Evolutionary conservation across 345 rosid genomes (phyloP).

Genomic region (Gossypium stocksii): DNA sequence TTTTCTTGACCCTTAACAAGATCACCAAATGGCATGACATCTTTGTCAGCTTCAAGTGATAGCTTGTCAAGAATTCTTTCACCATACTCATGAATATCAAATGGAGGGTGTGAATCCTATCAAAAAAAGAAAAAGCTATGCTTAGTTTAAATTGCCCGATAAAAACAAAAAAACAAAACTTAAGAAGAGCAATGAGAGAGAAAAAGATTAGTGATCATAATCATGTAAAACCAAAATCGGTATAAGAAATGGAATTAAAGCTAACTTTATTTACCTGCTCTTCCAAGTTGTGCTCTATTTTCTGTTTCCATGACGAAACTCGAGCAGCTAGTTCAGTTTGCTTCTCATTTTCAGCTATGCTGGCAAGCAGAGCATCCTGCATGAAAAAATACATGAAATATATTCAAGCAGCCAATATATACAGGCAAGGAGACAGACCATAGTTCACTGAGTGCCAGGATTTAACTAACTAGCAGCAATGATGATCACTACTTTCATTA

Average conservation of each 20-base stretch:
- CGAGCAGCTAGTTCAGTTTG: slow-evolving; percentile 92
- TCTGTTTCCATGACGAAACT: slow-evolving; percentile 90
- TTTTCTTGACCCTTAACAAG: slow-evolving; percentile 69
- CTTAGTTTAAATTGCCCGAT: not conserved
- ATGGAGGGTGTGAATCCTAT: slow-evolving; percentile 82
- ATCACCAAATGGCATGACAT: slow-evolving; percentile 49
- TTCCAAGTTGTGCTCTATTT: slow-evolving; percentile 83
- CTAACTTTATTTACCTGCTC: slow-evolving; percentile 57
- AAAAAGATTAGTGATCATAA: slow-evolving; percentile 9
- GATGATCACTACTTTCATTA: not conserved
- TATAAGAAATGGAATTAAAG: not conserved
- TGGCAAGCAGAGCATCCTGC: slow-evolving; percentile 93
- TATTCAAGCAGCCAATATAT: not conserved
- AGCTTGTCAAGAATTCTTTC: slow-evolving; percentile 60
- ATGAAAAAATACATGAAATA: not conserved
- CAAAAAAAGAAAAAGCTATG: slow-evolving; percentile 12
- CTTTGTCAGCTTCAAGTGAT: slow-evolving; percentile 37
- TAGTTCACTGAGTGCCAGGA: not conserved
- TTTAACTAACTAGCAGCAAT: not conserved
- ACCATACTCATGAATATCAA: slow-evolving; percentile 88
- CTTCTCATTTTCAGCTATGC: slow-evolving; percentile 86
- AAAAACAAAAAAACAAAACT: not conserved
- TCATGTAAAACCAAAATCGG: not conserved
- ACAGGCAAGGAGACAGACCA: not conserved
- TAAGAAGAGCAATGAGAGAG: not conserved